Evolutionary conservation across 805 yeast genomes (phyloP).

Genomic region (Teunomyces funiuensis): DNA sequence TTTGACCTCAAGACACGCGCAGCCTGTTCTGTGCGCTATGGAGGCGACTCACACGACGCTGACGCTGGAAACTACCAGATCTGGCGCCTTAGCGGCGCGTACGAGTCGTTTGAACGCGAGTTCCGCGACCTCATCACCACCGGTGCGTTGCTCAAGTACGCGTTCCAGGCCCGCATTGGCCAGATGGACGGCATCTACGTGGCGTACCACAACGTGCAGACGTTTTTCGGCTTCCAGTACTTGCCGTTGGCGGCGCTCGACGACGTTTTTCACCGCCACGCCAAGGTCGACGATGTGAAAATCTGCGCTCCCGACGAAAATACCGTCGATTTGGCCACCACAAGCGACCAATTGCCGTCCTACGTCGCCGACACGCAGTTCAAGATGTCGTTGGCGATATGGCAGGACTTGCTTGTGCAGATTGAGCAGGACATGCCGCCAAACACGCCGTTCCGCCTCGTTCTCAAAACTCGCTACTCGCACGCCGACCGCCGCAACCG

Average conservation of each 20-base stretch:
- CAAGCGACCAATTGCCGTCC: slow-evolving; percentile 37
- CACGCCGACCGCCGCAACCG: slow-evolving; percentile 10
- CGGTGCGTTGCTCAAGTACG: slow-evolving; percentile 74
- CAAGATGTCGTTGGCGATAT: slow-evolving; percentile 32
- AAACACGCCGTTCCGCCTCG: slow-evolving; percentile 27
- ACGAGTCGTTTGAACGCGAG: slow-evolving; percentile 84
- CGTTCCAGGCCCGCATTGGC: slow-evolving; percentile 90
- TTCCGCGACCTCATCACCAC: slow-evolving; percentile 70
- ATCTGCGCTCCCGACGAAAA: slow-evolving; percentile 7
- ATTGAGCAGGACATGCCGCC: slow-evolving; percentile 27
- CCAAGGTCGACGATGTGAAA: slow-evolving; percentile 12
- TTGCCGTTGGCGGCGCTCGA: slow-evolving; percentile 76
- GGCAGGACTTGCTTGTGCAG: slow-evolving; percentile 28
- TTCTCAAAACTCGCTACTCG: slow-evolving; percentile 15
- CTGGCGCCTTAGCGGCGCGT: slow-evolving; percentile 56
- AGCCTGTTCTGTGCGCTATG: slow-evolving; percentile 80
- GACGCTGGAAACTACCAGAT: slow-evolving; percentile 63
- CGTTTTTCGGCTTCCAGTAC: slow-evolving; percentile 89
- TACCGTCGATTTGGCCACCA: slow-evolving; percentile 4
- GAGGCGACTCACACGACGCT: slow-evolving; percentile 64
- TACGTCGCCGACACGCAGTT: slow-evolving; percentile 69
- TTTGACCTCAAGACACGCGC: slow-evolving; percentile 94
- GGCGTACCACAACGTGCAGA: slow-evolving; percentile 81
- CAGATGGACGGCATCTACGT: slow-evolving; percentile 95
- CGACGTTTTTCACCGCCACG: slow-evolving; percentile 28